These are phyloP conservation scores for Cladosporium sp. DNA, from an alignment of 2,329 filamentous ascomycete genomes.

Conservation along the genomic window DNA sequence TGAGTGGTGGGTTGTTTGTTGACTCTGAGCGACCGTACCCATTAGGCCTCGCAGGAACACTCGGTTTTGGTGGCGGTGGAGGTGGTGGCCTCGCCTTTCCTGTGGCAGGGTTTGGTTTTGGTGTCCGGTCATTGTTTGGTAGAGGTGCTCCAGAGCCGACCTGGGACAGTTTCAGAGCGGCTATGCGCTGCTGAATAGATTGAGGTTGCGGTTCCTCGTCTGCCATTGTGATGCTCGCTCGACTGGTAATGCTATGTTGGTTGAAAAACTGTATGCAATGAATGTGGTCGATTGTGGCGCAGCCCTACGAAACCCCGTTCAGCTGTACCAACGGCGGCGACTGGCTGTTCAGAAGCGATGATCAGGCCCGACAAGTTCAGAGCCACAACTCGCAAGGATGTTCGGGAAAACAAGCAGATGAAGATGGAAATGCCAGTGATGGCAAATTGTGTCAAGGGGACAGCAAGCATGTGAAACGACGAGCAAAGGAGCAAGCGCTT, in stretches of 20 bases:
- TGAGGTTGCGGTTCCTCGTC: slow-evolving; percentile 20
- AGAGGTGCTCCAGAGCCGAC: slow-evolving; percentile 27
- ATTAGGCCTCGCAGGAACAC: slow-evolving; percentile 17
- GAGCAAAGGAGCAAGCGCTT: not conserved
- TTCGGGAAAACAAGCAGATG: too few species aligned
- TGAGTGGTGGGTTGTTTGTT: slow-evolving; percentile 38
- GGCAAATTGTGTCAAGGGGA: too few species aligned
- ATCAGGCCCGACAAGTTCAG: too few species aligned
- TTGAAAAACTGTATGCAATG: too few species aligned
- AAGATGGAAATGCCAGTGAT: too few species aligned
- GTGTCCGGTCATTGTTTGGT: not conserved
- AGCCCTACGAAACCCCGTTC: too few species aligned
- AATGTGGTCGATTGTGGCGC: too few species aligned
- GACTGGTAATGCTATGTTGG: too few species aligned
- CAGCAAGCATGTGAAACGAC: not conserved
- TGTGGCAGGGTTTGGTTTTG: slow-evolving; percentile 11
- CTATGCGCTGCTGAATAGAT: slow-evolving; percentile 45
- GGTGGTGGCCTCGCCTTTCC: slow-evolving; percentile 35
- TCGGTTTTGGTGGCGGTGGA: slow-evolving; percentile 33
- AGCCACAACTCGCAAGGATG: too few species aligned
- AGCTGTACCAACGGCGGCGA: too few species aligned
- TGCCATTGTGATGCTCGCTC: slow-evolving; percentile 17
- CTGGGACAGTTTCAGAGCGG: slow-evolving; percentile 44
- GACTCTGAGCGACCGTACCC: slow-evolving; percentile 31
- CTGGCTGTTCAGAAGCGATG: too few species aligned